Conservation (phyloP, 1,284 basidiomycete genomes). For the Agaricales sp. region DNA sequence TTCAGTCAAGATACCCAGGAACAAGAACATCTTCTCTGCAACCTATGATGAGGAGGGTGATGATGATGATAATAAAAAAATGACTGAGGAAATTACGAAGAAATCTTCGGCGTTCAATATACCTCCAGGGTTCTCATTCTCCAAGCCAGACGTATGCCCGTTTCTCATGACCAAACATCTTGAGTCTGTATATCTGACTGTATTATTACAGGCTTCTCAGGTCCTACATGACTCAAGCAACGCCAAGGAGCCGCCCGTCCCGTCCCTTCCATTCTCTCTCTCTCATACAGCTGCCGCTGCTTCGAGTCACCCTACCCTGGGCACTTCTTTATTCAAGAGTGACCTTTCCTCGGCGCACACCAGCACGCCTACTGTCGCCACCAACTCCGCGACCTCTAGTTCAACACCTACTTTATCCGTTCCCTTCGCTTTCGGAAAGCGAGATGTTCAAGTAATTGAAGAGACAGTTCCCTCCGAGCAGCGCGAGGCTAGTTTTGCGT, state of each 20-base stretch:
- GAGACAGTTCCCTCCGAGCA: no score
- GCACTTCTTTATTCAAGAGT: conserved; percentile 3
- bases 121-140: conserved; percentile 58
- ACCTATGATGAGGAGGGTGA: conserved; percentile 52
- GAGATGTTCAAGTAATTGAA: no score
- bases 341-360: background rate
- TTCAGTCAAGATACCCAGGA: conserved; percentile 17
- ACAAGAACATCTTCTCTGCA: conserved; percentile 52
- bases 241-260: conserved; percentile 56
- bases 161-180: conserved; percentile 4
- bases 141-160: conserved; percentile 41
- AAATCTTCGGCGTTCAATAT: conserved; percentile 46
- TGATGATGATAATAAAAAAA: conserved; percentile 33
- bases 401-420: no score
- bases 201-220: background rate
- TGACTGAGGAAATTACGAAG: conserved; percentile 41
- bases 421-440: no score
- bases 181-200: no score
- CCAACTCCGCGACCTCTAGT: no score
- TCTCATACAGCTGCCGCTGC: conserved; percentile 21
- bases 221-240: conserved; percentile 13
- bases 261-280: conserved; percentile 57
- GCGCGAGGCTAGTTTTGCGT: no score
- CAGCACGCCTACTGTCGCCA: background rate
- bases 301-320: no score